Percentiles rank a stretch among this genome's conserved stretches.
Evolutionary conservation across 352 stramenopile genomes (phyloP).

Genomic region (Plasmopara muralis): DNA sequence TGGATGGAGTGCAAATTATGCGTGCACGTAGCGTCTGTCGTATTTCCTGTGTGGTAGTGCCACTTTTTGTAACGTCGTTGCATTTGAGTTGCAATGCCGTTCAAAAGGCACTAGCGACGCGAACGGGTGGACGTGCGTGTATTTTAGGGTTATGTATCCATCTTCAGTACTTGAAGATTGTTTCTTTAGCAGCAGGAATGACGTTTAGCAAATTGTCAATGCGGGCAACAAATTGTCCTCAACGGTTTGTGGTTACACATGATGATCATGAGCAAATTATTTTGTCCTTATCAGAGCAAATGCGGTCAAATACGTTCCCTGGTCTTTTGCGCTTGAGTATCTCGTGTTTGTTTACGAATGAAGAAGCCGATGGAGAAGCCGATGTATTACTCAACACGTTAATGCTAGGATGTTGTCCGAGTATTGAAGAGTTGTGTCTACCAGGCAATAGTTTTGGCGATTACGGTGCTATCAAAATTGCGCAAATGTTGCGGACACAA

Average conservation of each 20-base stretch:
- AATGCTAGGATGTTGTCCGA: conserved; percentile 69
- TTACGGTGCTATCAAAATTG: conserved; percentile 74
- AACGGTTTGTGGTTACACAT: conserved; percentile 83
- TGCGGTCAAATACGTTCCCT: conserved; percentile 50
- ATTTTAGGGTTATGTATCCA: conserved; percentile 60
- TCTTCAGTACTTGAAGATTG: conserved; percentile 64
- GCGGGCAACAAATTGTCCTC: conserved; percentile 74
- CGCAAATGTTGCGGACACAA: conserved; percentile 74
- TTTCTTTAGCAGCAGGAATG: conserved; percentile 75
- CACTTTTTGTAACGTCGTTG: conserved; percentile 63
- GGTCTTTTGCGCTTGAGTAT: conserved; percentile 53
- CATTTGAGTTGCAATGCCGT: conserved; percentile 77
- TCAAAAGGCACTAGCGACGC: conserved; percentile 49
- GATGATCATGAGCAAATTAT: conserved; percentile 86
- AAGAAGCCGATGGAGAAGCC: conserved; percentile 75
- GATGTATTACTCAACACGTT: conserved; percentile 78
- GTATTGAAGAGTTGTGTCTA: conserved; percentile 71
- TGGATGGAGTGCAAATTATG: conserved; percentile 76
- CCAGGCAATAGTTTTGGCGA: conserved; percentile 82
- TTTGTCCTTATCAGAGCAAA: conserved; percentile 56
- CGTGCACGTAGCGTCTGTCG: conserved; percentile 50
- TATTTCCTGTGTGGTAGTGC: conserved; percentile 32
- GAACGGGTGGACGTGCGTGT: conserved; percentile 17
- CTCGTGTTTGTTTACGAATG: conserved; percentile 82
- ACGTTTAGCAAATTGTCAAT: conserved; percentile 81